Evolutionary conservation across 2,329 filamentous ascomycete species (phyloP).

Genomic region (Periconia sp.): DNA sequence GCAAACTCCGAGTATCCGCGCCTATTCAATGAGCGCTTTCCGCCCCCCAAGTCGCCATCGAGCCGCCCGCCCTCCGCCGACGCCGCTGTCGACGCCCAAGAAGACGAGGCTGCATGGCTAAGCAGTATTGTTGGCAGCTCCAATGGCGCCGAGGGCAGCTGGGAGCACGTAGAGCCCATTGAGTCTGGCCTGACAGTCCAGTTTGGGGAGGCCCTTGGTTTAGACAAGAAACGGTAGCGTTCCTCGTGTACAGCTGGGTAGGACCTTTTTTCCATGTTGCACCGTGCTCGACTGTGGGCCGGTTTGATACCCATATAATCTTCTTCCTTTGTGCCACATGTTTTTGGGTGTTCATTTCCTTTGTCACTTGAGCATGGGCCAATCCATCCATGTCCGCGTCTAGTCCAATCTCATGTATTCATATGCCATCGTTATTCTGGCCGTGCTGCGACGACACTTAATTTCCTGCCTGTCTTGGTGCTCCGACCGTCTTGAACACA

Average conservation of each 20-base stretch:
- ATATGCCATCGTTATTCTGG: constrained; percentile 1
- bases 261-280: constrained; percentile 32
- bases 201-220: constrained; percentile 38
- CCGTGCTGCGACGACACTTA: constrained; percentile 1
- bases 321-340: constrained; percentile 12
- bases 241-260: constrained; percentile 9
- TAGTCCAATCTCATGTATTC: constrained; percentile 7
- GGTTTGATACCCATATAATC: constrained; percentile 37
- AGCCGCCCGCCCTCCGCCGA: constrained; percentile 30
- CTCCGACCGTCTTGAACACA: too few species aligned
- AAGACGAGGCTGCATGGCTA: constrained; percentile 46
- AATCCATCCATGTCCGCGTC: neutral
- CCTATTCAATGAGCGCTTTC: constrained; percentile 51
- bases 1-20: constrained; percentile 50
- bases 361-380: constrained; percentile 12
- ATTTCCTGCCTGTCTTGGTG: too few species aligned
- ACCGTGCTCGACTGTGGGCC: constrained; percentile 16
- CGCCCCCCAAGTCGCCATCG: constrained; percentile 26
- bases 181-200: constrained; percentile 45
- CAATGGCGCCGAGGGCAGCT: constrained; percentile 31
- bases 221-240: constrained; percentile 22
- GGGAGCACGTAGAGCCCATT: constrained; percentile 38
- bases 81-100: constrained; percentile 27
- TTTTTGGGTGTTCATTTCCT: constrained; percentile 12
- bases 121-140: constrained; percentile 34